phyloP scores from a whole-genome alignment of 768 basidiomycete genomes.

The Tremella yokohamensis region DNA sequence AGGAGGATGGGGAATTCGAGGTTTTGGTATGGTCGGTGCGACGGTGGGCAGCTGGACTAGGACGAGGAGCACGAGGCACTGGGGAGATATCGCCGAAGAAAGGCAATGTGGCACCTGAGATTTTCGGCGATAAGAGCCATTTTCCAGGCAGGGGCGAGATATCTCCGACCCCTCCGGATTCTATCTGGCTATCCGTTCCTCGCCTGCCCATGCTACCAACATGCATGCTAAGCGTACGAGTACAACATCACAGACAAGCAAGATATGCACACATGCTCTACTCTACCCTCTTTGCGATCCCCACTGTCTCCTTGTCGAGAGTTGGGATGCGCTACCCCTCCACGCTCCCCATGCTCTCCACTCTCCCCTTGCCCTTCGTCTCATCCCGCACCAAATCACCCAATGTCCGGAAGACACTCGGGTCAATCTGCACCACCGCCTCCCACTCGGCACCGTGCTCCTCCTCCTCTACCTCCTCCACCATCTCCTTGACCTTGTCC shows the following conservation, averaged over 20 bases:
- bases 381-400: conserved; percentile 88
- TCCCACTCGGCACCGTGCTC: conserved; percentile 78
- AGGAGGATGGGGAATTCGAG: conserved; percentile 1
- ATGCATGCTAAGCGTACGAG: too few species aligned
- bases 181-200: too few species aligned
- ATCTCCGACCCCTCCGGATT: background rate
- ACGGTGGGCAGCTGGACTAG: background rate
- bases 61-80: background rate
- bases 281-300: too few species aligned
- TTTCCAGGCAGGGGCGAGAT: background rate
- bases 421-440: conserved; percentile 88
- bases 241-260: background rate
- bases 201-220: too few species aligned
- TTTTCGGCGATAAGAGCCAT: background rate
- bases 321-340: conserved; percentile 9
- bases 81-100: background rate
- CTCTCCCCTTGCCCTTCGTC: conserved; percentile 76
- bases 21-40: too few species aligned
- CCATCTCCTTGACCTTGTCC: conserved; percentile 66
- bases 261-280: background rate
- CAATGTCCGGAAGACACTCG: conserved; percentile 80
- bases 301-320: background rate
- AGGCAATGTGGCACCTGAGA: background rate
- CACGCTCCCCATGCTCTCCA: conserved; percentile 61
- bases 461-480: conserved; percentile 79